A percentile compares a stretch with the other conserved stretches of the same genome.
These are phyloP conservation scores for Colletotrichum magnum DNA, from an alignment of 2,329 filamentous ascomycete species.

Conservation along the genomic window DNA sequence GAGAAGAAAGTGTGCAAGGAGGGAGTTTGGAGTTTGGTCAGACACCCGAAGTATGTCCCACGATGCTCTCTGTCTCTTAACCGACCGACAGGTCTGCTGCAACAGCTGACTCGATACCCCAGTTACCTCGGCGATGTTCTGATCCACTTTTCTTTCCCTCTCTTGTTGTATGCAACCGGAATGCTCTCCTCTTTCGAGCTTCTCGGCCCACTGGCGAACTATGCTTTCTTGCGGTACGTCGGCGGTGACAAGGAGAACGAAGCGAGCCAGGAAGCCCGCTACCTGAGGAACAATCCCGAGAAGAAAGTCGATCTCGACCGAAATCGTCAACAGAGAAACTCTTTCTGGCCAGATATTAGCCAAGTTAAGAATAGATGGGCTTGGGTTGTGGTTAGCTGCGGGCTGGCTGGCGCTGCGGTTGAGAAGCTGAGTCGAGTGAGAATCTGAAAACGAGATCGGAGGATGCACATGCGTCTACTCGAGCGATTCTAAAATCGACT, in stretches of 20 bases:
- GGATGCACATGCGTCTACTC: too few relatives aligned
- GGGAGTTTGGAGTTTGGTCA: conserved; percentile 73
- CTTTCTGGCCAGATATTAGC: conserved; percentile 68
- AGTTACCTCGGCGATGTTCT: conserved; percentile 73
- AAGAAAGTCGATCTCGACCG: conserved; percentile 67
- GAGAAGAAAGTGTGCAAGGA: conserved; percentile 53
- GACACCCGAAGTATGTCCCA: conserved; percentile 70
- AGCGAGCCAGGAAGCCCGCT: conserved; percentile 64
- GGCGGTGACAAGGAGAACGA: conserved; percentile 71
- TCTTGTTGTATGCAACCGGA: conserved; percentile 67
- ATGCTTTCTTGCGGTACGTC: conserved; percentile 69
- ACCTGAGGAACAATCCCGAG: conserved; percentile 61
- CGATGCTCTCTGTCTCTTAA: not conserved
- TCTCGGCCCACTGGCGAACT: conserved; percentile 70
- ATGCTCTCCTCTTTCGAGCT: conserved; percentile 68
- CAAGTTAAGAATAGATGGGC: conserved; percentile 70
- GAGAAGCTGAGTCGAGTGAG: conserved; percentile 49
- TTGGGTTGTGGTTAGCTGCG: conserved; percentile 66
- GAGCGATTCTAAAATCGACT: too few relatives aligned
- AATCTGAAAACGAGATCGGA: too few relatives aligned
- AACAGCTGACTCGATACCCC: not conserved
- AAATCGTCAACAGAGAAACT: conserved; percentile 68
- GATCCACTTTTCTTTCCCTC: conserved; percentile 70
- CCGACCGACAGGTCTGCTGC: not conserved
- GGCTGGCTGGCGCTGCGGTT: conserved; percentile 61